Evolutionary conservation across 1,284 basidiomycete species (phyloP).

Genomic region (Pulveroboletus sp.): DNA sequence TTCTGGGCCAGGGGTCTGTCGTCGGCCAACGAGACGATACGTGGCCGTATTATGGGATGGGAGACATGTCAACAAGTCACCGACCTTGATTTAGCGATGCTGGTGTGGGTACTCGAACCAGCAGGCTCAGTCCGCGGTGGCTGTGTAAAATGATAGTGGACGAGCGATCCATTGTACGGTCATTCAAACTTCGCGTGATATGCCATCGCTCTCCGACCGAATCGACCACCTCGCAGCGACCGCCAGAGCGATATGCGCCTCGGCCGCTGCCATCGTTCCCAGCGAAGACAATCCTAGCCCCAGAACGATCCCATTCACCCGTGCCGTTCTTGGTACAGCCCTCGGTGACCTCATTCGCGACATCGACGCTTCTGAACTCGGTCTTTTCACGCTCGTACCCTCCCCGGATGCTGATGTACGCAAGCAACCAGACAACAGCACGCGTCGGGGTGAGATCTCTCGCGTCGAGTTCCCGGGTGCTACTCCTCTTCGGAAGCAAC

Average conservation of each 20-base stretch:
- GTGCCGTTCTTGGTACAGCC: constrained; percentile 58
- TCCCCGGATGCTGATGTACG: constrained; percentile 37
- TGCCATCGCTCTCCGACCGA: constrained; percentile 46
- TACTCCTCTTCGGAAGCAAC: constrained; percentile 61
- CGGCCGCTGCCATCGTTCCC: constrained; percentile 29
- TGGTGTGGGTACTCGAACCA: constrained; percentile 1
- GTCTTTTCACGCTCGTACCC: constrained; percentile 61
- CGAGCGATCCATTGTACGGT: neutral
- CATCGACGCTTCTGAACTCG: constrained; percentile 71
- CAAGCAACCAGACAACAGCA: constrained; percentile 33
- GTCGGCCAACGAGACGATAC: neutral
- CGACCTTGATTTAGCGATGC: constrained; percentile 27
- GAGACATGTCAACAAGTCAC: constrained; percentile 15
- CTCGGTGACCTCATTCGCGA: constrained; percentile 77
- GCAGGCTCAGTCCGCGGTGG: too few species aligned
- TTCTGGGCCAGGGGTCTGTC: neutral
- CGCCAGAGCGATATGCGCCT: constrained; percentile 39
- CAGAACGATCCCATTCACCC: constrained; percentile 50
- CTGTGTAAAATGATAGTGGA: constrained; percentile 18
- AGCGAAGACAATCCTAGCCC: constrained; percentile 16
- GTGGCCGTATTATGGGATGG: neutral
- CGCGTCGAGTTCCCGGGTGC: constrained; percentile 68
- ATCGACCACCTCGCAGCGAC: constrained; percentile 45
- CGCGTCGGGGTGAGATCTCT: constrained; percentile 47
- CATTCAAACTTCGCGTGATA: too few species aligned